Percentiles rank a stretch among this genome's conserved stretches.
These are phyloP conservation scores for Fermentozyma sake DNA, from an alignment of 1,139 yeast genomes.

Conservation along the genomic window DNA sequence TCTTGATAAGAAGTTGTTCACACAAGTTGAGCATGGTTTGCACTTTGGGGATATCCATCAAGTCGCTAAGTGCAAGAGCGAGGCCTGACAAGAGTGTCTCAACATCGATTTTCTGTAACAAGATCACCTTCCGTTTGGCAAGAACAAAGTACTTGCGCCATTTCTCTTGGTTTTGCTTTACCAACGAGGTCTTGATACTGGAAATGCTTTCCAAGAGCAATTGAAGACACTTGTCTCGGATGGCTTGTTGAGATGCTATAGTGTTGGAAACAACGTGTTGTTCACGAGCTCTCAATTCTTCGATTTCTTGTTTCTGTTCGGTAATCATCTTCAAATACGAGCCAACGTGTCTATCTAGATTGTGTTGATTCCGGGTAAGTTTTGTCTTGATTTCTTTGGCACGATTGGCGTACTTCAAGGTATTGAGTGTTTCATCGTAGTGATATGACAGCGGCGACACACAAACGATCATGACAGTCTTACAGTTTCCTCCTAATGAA, in stretches of 20 bases:
- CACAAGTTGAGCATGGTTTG: constrained; percentile 15
- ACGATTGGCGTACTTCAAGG: constrained; percentile 84
- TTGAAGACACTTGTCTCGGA: constrained; percentile 31
- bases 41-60: too few species aligned
- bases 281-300: constrained; percentile 60
- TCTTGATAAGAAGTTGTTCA: constrained; percentile 20
- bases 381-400: constrained; percentile 90
- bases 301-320: constrained; percentile 76
- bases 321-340: constrained; percentile 83
- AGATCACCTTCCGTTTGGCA: constrained; percentile 54
- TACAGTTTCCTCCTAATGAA: constrained; percentile 92
- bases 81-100: constrained; percentile 1
- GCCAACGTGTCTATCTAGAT: constrained; percentile 80
- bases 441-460: constrained; percentile 81
- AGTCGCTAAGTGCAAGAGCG: too few species aligned
- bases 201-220: constrained; percentile 39
- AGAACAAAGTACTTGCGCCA: constrained; percentile 47
- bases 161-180: constrained; percentile 40
- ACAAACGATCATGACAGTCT: constrained; percentile 94
- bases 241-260: constrained; percentile 23
- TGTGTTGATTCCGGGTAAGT: constrained; percentile 68
- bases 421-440: constrained; percentile 87
- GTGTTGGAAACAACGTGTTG: constrained; percentile 33
- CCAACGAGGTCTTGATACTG: constrained; percentile 31
- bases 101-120: constrained; percentile 38